Evolutionary conservation across 2,329 filamentous ascomycete species (phyloP).

Genomic region (Claviceps digitariae): DNA sequence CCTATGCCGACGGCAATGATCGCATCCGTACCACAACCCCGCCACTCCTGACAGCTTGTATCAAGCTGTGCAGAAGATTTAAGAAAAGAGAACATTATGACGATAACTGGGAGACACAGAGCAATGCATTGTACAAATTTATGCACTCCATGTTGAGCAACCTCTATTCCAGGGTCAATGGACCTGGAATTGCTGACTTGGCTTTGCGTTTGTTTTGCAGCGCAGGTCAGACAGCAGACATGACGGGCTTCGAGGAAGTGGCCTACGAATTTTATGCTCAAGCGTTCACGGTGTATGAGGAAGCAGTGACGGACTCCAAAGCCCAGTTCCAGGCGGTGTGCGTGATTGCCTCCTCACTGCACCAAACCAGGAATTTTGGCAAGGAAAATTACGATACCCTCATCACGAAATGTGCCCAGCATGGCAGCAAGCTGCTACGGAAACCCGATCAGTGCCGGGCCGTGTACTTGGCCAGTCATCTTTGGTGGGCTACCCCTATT

Average conservation of each 20-base stretch:
- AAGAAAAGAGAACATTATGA: constrained; percentile 80
- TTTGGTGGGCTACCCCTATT: constrained; percentile 95
- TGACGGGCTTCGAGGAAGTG: constrained; percentile 85
- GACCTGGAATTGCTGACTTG: constrained; percentile 68
- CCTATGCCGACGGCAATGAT: constrained; percentile 84
- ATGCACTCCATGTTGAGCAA: constrained; percentile 79
- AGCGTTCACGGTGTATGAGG: constrained; percentile 95
- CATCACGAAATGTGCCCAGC: constrained; percentile 93
- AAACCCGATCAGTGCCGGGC: constrained; percentile 97
- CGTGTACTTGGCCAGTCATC: constrained; percentile 88
- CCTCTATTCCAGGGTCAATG: constrained; percentile 73
- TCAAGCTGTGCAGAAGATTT: constrained; percentile 79
- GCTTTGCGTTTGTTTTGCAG: constrained; percentile 80
- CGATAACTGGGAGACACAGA: constrained; percentile 49
- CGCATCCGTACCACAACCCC: constrained; percentile 93
- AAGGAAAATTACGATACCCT: constrained; percentile 98
- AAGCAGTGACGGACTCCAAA: constrained; percentile 87
- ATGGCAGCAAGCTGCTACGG: constrained; percentile 91
- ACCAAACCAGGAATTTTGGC: constrained; percentile 79
- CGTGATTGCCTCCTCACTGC: constrained; percentile 77
- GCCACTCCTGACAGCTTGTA: constrained; percentile 74
- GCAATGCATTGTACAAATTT: constrained; percentile 82
- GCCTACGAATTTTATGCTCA: constrained; percentile 98
- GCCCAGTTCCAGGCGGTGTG: constrained; percentile 97
- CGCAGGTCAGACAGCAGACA: constrained; percentile 84